Evolutionary conservation across 2,329 filamentous ascomycete species (phyloP), one percentile per base, ranked within the genome.

Genomic region (Arthrobotrys sphaeroides): DNA sequence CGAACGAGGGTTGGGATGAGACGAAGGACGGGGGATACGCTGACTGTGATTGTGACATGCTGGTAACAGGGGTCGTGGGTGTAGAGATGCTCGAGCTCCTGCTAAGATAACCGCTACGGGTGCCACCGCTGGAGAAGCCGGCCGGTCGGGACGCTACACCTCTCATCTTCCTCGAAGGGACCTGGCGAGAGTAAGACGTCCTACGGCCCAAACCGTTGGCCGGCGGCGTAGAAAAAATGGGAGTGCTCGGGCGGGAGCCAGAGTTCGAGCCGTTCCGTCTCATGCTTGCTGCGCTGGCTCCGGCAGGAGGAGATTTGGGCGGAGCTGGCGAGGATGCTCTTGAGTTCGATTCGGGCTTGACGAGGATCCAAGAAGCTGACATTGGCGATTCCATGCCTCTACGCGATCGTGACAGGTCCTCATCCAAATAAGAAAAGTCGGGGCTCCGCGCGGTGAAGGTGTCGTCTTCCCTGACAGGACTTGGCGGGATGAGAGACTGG

Each of bases 331-430:
- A 73, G 10, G 69, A 73, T 5, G 60, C 60, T 59, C 69, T 59
- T 16, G 69, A 73, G 42, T 65, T 57, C 28, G 49, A 59, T 51
- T 73, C 69, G 12, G 69, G 69, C 60, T 73, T 73, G 24, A 73
- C 69, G 26, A 73, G 42, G 31, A 73, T 73, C 69, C 69, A 73
- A 31, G 69, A 73, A n/a, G 69, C 69, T 24, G 60, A 66, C 69
- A 73, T 73, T 36, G 69, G 69, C 40, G 69, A 73, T 60, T 73
- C 69, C 12, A 57, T 66, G 38, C 69, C 69, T 38, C 43, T 73
- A 26, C 61, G 49, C n/a, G 69, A 73, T 47, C 53, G 51, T 24
- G 51, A 61, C 31, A 73, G 36, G 47, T 73, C 69, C 28, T 73
- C 69, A 65, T 73, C 69, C 40, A 73, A 36, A 6, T 60, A 60